phyloP scores from a whole-genome alignment of 2,329 filamentous ascomycete species.

The Colletotrichum sp. region DNA sequence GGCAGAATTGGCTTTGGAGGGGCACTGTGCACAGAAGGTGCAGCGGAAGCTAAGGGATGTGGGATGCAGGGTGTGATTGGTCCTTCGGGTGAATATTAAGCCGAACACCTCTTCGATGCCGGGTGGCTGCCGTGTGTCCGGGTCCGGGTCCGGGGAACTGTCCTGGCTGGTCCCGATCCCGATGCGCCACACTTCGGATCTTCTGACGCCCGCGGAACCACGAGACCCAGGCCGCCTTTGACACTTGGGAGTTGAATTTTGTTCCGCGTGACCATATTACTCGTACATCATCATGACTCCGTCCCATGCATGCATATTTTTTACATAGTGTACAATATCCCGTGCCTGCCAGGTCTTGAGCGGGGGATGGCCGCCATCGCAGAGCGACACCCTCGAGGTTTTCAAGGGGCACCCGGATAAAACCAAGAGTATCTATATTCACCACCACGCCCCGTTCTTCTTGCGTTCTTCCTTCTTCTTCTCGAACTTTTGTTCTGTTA shows the following conservation, averaged over 20 bases:
- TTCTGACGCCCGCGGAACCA: not conserved
- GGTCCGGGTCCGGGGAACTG: not conserved
- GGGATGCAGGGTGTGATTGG: conserved; percentile 1
- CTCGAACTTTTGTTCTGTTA: conserved; percentile 26
- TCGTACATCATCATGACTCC: conserved; percentile 1
- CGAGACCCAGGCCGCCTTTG: not conserved
- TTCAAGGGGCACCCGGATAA: not conserved
- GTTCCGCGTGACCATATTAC: not conserved
- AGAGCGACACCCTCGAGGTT: not conserved
- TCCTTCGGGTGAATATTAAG: not conserved
- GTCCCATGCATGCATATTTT: not conserved
- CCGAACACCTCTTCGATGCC: not conserved
- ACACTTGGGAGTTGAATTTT: not conserved
- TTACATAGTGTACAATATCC: conserved; percentile 10
- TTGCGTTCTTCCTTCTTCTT: conserved; percentile 30
- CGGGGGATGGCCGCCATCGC: not conserved
- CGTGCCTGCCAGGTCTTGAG: not conserved
- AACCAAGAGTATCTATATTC: not conserved
- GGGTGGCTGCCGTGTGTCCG: not conserved
- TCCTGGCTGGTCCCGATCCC: not conserved
- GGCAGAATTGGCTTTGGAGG: conserved; percentile 20
- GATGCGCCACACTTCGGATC: not conserved
- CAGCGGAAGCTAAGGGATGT: not conserved
- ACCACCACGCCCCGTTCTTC: conserved; percentile 26
- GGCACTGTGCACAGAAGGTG: conserved; percentile 16